These are phyloP conservation scores for Trichoderma cornu-damae DNA, from an alignment of 2,329 filamentous ascomycete genomes.

Conservation along the genomic window DNA sequence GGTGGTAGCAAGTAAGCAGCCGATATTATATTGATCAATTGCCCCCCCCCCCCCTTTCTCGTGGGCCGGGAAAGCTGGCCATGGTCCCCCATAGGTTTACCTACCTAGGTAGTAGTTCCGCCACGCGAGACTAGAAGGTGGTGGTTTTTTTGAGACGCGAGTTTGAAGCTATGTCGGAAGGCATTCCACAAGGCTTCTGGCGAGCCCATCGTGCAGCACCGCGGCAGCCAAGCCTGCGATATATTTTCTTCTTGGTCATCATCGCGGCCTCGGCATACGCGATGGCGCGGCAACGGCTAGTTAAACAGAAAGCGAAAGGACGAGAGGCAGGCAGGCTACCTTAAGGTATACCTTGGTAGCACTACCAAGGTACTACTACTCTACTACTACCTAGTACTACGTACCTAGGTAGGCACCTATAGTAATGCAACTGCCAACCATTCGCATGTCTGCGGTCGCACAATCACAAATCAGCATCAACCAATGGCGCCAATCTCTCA, in stretches of 20 bases:
- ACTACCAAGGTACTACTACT: too few relatives aligned
- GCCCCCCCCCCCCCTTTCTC: not conserved
- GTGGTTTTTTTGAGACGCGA: constrained; percentile 9
- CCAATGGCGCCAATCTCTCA: too few relatives aligned
- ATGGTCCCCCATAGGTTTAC: constrained; percentile 5
- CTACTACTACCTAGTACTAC: too few relatives aligned
- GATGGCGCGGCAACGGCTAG: not conserved
- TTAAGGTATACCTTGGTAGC: too few relatives aligned
- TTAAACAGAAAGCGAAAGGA: not conserved
- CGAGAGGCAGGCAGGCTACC: not conserved
- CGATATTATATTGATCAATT: too few relatives aligned
- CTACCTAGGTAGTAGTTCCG: too few relatives aligned
- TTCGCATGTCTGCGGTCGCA: too few relatives aligned
- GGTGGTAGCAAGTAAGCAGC: too few relatives aligned
- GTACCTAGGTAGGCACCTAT: too few relatives aligned
- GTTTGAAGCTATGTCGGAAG: constrained; percentile 16
- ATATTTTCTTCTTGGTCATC: not conserved
- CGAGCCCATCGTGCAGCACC: not conserved
- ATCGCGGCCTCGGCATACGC: not conserved
- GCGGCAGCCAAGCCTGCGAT: constrained; percentile 9
- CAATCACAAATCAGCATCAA: too few relatives aligned
- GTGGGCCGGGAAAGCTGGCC: not conserved
- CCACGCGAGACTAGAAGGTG: constrained; percentile 10
- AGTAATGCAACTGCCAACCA: too few relatives aligned
- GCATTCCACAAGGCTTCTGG: constrained; percentile 12